Conservation (phyloP, 2,329 filamentous ascomycete genomes). For the Fusarium tuaranense region DNA sequence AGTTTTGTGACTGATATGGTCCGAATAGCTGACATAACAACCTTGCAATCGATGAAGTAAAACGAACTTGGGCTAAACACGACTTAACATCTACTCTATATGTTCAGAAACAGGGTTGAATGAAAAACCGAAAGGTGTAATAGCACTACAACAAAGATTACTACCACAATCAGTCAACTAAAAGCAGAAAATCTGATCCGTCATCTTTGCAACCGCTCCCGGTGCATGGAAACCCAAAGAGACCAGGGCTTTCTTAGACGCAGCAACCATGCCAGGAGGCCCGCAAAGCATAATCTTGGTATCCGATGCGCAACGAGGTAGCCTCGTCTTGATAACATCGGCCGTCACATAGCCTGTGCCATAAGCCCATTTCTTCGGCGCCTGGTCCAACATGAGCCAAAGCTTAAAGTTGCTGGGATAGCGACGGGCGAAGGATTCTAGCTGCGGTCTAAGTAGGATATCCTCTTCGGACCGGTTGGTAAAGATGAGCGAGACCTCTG, state of each 20-base stretch:
- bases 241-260: conserved; percentile 63
- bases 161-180: conserved; percentile 33
- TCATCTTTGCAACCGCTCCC: conserved; percentile 61
- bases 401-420: conserved; percentile 67
- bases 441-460: conserved; percentile 67
- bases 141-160: background rate
- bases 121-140: background rate
- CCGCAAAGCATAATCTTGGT: conserved; percentile 70
- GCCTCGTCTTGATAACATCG: conserved; percentile 59
- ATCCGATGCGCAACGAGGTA: conserved; percentile 59
- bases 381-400: conserved; percentile 64
- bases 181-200: conserved; percentile 68
- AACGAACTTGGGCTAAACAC: background rate
- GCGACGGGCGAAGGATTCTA: conserved; percentile 63
- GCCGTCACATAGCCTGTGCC: conserved; percentile 64
- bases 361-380: conserved; percentile 59
- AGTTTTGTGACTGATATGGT: background rate
- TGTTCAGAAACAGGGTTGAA: background rate
- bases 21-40: background rate
- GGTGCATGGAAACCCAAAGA: conserved; percentile 64
- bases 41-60: background rate
- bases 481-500: conserved; percentile 68
- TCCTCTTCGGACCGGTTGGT: conserved; percentile 70
- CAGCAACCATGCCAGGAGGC: conserved; percentile 70
- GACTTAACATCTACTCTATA: background rate